Percentiles rank a stretch among this genome's conserved stretches.
These are phyloP conservation scores for Phialocephala sp. DNA, from an alignment of 2,329 filamentous ascomycete genomes.

Conservation along the genomic window DNA sequence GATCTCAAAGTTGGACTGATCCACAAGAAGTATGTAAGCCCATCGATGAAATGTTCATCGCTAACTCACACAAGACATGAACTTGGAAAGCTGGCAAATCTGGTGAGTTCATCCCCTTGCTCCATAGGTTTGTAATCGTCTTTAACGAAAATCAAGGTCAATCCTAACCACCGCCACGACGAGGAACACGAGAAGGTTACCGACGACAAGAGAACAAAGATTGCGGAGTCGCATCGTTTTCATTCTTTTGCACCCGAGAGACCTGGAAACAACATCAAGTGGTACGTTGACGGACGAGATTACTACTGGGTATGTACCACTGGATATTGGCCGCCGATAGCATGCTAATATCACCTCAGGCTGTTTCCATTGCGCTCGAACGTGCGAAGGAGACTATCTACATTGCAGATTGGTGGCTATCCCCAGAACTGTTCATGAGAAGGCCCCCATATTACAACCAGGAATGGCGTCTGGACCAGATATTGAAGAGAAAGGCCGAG, in stretches of 20 bases:
- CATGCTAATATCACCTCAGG: conserved; percentile 44
- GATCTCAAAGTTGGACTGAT: conserved; percentile 62
- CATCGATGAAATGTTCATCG: conserved; percentile 4
- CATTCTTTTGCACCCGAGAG: conserved; percentile 89
- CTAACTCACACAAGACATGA: conserved; percentile 51
- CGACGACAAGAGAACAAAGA: conserved; percentile 77
- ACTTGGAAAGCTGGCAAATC: conserved; percentile 66
- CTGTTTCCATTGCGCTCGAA: conserved; percentile 89
- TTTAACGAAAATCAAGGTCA: conserved; percentile 56
- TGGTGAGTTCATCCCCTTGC: conserved; percentile 52
- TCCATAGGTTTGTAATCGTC: background rate
- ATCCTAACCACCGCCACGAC: conserved; percentile 89
- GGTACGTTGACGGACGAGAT: conserved; percentile 95
- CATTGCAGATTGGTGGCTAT: conserved; percentile 97
- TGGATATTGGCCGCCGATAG: background rate
- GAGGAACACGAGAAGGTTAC: conserved; percentile 87
- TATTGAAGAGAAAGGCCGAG: conserved; percentile 88
- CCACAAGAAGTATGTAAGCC: conserved; percentile 59
- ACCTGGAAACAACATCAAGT: conserved; percentile 87
- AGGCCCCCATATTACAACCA: conserved; percentile 83
- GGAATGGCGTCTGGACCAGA: conserved; percentile 84
- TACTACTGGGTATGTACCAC: conserved; percentile 76
- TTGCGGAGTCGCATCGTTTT: conserved; percentile 79
- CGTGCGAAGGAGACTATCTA: conserved; percentile 92
- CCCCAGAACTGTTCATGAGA: conserved; percentile 84